These are phyloP conservation scores for Dissophora globulifera DNA, from an alignment of 192 early-diverging fungal species.

Conservation along the genomic window DNA sequence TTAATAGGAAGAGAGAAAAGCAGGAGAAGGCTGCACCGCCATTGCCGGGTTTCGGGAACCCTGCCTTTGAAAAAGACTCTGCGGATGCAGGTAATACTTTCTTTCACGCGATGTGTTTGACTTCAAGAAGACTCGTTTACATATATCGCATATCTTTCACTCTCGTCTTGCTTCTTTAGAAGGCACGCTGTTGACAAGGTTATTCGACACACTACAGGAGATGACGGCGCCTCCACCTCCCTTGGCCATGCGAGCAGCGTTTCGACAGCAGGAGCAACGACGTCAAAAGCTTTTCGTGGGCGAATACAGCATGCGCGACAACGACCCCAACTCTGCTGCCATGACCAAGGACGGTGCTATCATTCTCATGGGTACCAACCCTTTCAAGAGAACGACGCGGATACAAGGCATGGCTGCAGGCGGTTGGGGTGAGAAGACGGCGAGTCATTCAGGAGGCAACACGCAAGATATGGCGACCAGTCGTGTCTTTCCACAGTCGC, in stretches of 20 bases:
- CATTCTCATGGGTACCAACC: conserved; percentile 37
- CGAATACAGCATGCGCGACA: conserved; percentile 33
- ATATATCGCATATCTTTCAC: not conserved
- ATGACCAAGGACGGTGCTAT: conserved; percentile 10
- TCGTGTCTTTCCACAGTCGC: conserved; percentile 10
- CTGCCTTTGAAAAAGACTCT: conserved; percentile 21
- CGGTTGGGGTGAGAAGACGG: conserved; percentile 16
- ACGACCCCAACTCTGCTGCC: not conserved
- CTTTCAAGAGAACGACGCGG: conserved; percentile 30
- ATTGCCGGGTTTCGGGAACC: conserved; percentile 48
- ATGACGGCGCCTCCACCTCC: conserved; percentile 48
- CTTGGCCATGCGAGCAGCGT: conserved; percentile 34
- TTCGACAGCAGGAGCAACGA: conserved; percentile 35
- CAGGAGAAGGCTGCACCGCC: conserved; percentile 31
- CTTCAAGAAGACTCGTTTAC: not conserved
- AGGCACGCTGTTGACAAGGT: conserved; percentile 26
- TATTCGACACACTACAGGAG: conserved; percentile 39
- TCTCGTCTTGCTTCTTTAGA: not conserved
- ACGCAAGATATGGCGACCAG: not conserved
- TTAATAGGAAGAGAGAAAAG: not conserved
- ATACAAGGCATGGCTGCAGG: conserved; percentile 33
- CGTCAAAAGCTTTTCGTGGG: conserved; percentile 48
- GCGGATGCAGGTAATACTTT: conserved; percentile 12
- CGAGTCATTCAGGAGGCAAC: not conserved
- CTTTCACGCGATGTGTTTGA: not conserved